Base-by-base conservation (phyloP, 1,284 basidiomycete genomes). In the Inonotus obliquus region DNA sequence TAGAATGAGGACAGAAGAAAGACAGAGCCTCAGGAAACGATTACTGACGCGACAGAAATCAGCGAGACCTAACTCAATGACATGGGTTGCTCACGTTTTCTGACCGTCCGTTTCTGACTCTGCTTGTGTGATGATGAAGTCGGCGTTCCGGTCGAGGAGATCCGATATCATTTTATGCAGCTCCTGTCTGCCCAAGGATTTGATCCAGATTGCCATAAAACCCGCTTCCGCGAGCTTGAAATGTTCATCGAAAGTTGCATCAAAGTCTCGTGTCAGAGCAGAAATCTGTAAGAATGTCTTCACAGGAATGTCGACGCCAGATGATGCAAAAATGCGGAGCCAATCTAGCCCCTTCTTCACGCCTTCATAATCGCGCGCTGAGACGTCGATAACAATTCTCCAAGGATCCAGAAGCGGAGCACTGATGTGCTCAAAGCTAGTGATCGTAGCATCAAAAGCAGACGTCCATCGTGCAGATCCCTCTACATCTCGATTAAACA, bases 251-350 rank as follows among this genome's bases (percentile, higher is more conserved):
- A 87, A 70, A 2, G 78, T 73, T 9, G 75, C 72, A 4, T 75
- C 67, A 58, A 75, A 76, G 25, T 75, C 68, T n/a, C 69, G 69
- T 4, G 80, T 74, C 14, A 82, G 69, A 11, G 71, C 65, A 4
- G 77, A 75, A 39, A 85, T 79, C 44, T 78, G 77, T 41, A 73
- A 71, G 67, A 85, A 84, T 1, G 78, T 79, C 1, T 73, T 57
- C 3, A 77, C 70, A 0, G 89, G 83, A 17, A 92, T 77, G 32
- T 87, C 84, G 14, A 91, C 81, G 0, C 86, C 89, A 1, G 89
- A 90, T 54, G 78, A 77, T 11, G 87, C 78, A 65, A 91, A 77
- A 23, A 87, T 74, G 35, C 81, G 79, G 35, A 92, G 77, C 86
- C 89, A 91, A 54, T 77, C 75, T 44, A 90, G 73, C 37, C 81